Conservation (phyloP, 2,329 filamentous ascomycete genomes). For the Nemania abortiva region DNA sequence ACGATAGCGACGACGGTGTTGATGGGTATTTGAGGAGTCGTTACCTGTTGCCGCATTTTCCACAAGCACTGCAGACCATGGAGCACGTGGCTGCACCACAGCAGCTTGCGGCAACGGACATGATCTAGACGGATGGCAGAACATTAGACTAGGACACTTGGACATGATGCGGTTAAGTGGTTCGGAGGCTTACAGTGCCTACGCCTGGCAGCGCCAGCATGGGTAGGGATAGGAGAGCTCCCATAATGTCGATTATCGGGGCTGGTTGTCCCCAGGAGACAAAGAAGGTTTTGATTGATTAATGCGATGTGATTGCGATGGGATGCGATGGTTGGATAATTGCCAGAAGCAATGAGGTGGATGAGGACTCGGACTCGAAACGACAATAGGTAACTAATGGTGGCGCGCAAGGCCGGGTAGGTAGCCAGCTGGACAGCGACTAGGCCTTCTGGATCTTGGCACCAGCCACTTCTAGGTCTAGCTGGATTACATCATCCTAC, state of each 20-base stretch:
- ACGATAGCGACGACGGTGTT: constrained; percentile 1
- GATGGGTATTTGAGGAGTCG: constrained; percentile 19
- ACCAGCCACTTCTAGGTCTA: constrained; percentile 13
- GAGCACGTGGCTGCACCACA: constrained; percentile 97
- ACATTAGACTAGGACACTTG: constrained; percentile 27
- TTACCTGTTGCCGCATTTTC: constrained; percentile 95
- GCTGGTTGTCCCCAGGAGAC: constrained; percentile 7
- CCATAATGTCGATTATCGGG: constrained; percentile 69
- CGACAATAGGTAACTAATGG: background rate
- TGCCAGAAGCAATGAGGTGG: background rate
- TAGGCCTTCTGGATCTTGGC: background rate
- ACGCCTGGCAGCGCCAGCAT: constrained; percentile 88
- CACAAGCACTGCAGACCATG: constrained; percentile 93
- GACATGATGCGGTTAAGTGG: constrained; percentile 20
- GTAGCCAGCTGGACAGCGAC: background rate
- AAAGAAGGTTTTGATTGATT: background rate
- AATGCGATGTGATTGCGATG: constrained; percentile 16
- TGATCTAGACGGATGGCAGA: constrained; percentile 63
- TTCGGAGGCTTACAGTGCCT: constrained; percentile 75
- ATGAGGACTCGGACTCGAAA: background rate
- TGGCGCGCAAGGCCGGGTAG: background rate
- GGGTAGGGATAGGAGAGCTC: constrained; percentile 89
- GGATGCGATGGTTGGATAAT: background rate
- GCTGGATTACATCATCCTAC: background rate
- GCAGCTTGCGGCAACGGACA: constrained; percentile 87